Evolutionary conservation across 345 rosid species (phyloP).

Genomic region (Hypericum perforatum): DNA sequence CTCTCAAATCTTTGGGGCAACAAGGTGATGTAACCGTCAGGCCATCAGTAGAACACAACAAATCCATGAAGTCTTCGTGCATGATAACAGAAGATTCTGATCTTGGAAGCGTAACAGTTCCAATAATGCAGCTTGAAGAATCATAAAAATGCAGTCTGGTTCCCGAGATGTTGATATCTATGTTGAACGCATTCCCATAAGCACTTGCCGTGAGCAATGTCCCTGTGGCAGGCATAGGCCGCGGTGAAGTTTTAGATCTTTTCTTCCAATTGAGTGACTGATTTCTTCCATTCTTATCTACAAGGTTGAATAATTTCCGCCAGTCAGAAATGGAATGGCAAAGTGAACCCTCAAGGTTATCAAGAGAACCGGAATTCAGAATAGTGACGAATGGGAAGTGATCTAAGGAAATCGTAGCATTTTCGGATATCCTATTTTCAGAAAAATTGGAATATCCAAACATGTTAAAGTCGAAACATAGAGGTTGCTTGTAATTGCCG

Average conservation of each 20-base stretch:
- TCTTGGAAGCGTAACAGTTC: conserved; percentile 46
- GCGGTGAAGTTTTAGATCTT: conserved; percentile 17
- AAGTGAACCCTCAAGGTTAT: conserved; percentile 46
- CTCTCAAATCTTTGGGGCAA: conserved; percentile 42
- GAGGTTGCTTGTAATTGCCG: conserved; percentile 22
- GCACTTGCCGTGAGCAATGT: conserved; percentile 19
- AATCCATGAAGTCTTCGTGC: conserved; percentile 40
- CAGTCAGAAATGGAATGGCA: conserved; percentile 39
- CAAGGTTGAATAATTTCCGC: conserved; percentile 38
- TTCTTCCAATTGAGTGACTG: conserved; percentile 24
- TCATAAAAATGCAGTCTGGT: conserved; percentile 74
- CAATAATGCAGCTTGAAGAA: conserved; percentile 49
- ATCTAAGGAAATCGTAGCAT: conserved; percentile 50
- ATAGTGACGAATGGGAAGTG: conserved; percentile 59
- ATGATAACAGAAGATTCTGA: conserved; percentile 36
- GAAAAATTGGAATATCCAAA: conserved; percentile 70
- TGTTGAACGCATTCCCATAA: conserved; percentile 19
- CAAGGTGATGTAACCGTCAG: conserved; percentile 57
- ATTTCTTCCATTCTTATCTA: conserved; percentile 29
- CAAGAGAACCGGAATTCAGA: conserved; percentile 36
- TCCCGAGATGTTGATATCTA: conserved; percentile 43
- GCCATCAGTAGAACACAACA: conserved; percentile 57
- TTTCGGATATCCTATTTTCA: conserved; percentile 35
- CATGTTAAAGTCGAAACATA: conserved; percentile 36
- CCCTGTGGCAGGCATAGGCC: conserved; percentile 15